Percentiles rank a stretch among this genome's conserved stretches.
Evolutionary conservation across 2,329 filamentous ascomycete genomes (phyloP).

Genomic region (Fusarium scirpi): DNA sequence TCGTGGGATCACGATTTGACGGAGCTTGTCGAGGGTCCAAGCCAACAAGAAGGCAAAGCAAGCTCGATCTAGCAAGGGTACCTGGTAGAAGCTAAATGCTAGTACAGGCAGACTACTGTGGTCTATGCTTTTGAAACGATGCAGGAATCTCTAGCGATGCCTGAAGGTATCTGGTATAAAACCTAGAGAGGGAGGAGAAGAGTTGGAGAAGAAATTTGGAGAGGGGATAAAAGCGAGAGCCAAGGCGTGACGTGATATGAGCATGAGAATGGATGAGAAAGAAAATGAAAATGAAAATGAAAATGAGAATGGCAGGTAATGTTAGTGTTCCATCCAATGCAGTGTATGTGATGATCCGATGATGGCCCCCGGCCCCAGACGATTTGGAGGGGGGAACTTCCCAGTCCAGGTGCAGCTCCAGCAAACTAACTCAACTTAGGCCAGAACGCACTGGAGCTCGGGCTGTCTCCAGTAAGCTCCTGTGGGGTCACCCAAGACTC

Average conservation of each 20-base stretch:
- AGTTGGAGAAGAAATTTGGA: neutral
- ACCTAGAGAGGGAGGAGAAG: neutral
- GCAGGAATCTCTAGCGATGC: neutral
- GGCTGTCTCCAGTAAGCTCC: constrained; percentile 22
- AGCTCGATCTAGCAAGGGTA: constrained; percentile 26
- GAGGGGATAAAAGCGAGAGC: constrained; percentile 8
- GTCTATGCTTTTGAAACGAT: constrained; percentile 12
- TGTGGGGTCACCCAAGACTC: constrained; percentile 30
- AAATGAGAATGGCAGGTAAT: constrained; percentile 1
- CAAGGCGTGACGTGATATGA: constrained; percentile 33
- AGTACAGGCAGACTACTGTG: constrained; percentile 9
- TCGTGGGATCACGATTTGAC: constrained; percentile 25
- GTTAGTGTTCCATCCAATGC: constrained; percentile 7
- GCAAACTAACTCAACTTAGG: constrained; percentile 11
- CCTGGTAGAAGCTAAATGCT: constrained; percentile 11
- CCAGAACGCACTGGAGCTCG: constrained; percentile 4
- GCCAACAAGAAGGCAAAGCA: constrained; percentile 25
- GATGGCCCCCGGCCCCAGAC: constrained; percentile 25
- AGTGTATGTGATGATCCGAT: constrained; percentile 44
- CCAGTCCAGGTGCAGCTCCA: constrained; percentile 14
- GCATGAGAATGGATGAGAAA: neutral
- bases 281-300: neutral
- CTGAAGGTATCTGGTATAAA: constrained; percentile 3
- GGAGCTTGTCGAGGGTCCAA: constrained; percentile 34
- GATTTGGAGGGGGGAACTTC: constrained; percentile 36